phyloP scores from a whole-genome alignment of 2,329 filamentous ascomycete genomes.

The Diaporthe caulivora region DNA sequence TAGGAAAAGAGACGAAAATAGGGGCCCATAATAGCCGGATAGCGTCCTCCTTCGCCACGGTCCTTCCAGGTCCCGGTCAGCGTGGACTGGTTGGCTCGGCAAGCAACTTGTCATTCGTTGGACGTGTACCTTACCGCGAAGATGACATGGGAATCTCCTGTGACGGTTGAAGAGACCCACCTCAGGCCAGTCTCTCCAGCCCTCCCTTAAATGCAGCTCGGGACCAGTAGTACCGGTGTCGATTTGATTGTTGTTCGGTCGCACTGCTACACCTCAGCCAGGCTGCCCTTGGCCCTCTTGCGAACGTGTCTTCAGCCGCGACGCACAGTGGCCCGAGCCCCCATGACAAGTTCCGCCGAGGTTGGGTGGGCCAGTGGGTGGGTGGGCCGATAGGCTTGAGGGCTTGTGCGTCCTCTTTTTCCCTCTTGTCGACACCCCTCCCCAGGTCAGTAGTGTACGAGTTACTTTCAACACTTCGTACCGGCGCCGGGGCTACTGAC shows the following conservation, averaged over 20 bases:
- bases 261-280: constrained; percentile 3
- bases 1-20: background rate
- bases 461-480: constrained; percentile 17
- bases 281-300: constrained; percentile 7
- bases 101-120: constrained; percentile 8
- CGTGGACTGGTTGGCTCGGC: constrained; percentile 30
- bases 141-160: background rate
- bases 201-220: background rate
- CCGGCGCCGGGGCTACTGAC: constrained; percentile 31
- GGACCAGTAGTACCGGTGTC: constrained; percentile 21
- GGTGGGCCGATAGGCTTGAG: constrained; percentile 5
- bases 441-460: constrained; percentile 8
- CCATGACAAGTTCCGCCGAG: constrained; percentile 11
- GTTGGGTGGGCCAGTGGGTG: constrained; percentile 15
- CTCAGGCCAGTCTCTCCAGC: background rate
- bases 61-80: constrained; percentile 17
- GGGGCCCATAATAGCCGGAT: constrained; percentile 18
- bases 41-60: constrained; percentile 23
- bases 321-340: constrained; percentile 28
- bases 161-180: background rate
- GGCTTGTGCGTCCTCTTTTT: constrained; percentile 38
- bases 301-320: constrained; percentile 6
- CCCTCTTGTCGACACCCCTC: constrained; percentile 29
- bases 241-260: constrained; percentile 25
- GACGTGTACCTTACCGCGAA: background rate